These are phyloP conservation scores for Pichia sporocuriosa DNA, from an alignment of 805 yeast genomes.

Conservation along the genomic window DNA sequence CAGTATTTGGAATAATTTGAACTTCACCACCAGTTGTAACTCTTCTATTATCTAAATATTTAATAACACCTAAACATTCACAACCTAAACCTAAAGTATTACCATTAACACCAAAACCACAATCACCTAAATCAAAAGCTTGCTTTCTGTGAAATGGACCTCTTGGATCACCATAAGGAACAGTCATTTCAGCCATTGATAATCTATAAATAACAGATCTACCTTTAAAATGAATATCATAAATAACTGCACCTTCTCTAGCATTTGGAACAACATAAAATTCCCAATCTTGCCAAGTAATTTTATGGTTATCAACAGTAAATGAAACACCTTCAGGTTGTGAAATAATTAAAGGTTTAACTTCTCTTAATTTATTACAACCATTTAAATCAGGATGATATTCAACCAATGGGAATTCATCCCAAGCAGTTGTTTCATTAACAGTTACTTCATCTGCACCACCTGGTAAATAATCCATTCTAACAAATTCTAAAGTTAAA, in stretches of 20 bases:
- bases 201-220: conserved; percentile 69
- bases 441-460: conserved; percentile 59
- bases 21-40: conserved; percentile 56
- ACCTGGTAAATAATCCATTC: conserved; percentile 69
- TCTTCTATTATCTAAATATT: conserved; percentile 60
- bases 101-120: conserved; percentile 73
- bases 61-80: conserved; percentile 75
- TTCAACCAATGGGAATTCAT: conserved; percentile 53
- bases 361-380: conserved; percentile 41
- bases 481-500: conserved; percentile 49
- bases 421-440: conserved; percentile 55
- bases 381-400: conserved; percentile 68
- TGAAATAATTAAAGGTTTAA: conserved; percentile 60
- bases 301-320: conserved; percentile 48
- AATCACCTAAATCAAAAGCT: conserved; percentile 81
- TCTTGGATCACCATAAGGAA: conserved; percentile 82
- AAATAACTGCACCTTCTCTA: conserved; percentile 75
- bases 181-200: conserved; percentile 77
- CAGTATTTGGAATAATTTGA: conserved; percentile 55
- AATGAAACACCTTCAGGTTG: conserved; percentile 84
- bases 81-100: conserved; percentile 67
- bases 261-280: conserved; percentile 62
- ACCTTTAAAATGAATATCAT: conserved; percentile 69
- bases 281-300: conserved; percentile 81
- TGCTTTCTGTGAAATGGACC: conserved; percentile 80